Percentiles rank a stretch among this genome's conserved stretches.
Evolutionary conservation across 2,329 filamentous ascomycete species (phyloP).

Genomic region (Aspergillus amoenus): DNA sequence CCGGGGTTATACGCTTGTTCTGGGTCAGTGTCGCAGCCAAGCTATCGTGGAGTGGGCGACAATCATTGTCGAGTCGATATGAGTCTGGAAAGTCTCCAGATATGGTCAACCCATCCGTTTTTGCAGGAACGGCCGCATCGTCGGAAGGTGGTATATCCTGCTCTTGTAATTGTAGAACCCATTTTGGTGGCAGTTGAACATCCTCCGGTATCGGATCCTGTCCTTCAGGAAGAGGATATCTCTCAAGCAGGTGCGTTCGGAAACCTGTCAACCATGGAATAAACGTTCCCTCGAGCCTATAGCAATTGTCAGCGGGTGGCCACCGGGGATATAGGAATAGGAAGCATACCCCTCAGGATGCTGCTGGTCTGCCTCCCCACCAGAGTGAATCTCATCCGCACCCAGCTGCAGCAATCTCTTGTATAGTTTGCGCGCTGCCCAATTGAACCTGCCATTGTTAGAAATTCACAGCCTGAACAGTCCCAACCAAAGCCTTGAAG

Average conservation of each 20-base stretch:
- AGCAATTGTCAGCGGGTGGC: neutral
- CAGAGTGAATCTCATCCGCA: constrained; percentile 70
- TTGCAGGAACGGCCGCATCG: neutral
- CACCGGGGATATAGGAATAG: neutral
- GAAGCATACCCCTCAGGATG: constrained; percentile 77
- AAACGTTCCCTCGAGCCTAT: constrained; percentile 77
- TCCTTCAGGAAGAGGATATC: constrained; percentile 68
- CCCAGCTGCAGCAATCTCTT: constrained; percentile 83
- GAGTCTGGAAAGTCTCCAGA: constrained; percentile 22
- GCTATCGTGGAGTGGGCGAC: constrained; percentile 59
- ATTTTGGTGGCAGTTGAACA: constrained; percentile 73
- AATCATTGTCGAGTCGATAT: constrained; percentile 37
- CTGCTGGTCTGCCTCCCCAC: constrained; percentile 89
- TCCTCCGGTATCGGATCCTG: constrained; percentile 70
- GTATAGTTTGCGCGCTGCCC: constrained; percentile 83
- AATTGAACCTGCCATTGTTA: constrained; percentile 71
- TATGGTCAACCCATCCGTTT: constrained; percentile 2
- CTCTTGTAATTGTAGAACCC: constrained; percentile 47
- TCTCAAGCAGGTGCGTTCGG: constrained; percentile 62
- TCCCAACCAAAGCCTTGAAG: neutral
- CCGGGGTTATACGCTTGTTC: constrained; percentile 75
- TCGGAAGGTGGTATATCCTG: neutral
- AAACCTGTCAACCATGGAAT: constrained; percentile 73
- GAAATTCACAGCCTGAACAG: neutral
- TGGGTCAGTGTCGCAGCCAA: constrained; percentile 58